Conservation (phyloP, 345 rosid genomes). For the Anacardium occidentale region DNA sequence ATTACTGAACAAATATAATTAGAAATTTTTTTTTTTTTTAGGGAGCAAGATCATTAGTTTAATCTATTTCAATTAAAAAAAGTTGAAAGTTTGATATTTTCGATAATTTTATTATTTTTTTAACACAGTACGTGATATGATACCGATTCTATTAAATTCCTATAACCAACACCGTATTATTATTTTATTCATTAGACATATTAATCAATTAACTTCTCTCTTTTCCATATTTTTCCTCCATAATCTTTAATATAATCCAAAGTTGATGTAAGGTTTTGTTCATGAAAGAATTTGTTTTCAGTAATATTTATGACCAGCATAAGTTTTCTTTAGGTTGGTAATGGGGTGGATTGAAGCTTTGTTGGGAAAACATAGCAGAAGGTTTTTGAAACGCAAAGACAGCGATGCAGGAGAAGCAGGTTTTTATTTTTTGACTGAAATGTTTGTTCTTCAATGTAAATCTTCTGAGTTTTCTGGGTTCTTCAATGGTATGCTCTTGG, state of each 20-base stretch:
- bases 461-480: not conserved
- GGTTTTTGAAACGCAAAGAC: conserved; percentile 80
- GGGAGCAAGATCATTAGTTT: too few species aligned
- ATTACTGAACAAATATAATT: too few species aligned
- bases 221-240: conserved; percentile 11
- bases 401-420: conserved; percentile 98
- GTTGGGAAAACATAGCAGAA: conserved; percentile 45
- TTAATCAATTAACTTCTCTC: not conserved
- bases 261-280: not conserved
- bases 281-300: not conserved
- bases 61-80: too few species aligned
- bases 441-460: not conserved
- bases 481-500: not conserved
- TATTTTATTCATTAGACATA: not conserved
- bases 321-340: not conserved
- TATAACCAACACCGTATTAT: not conserved
- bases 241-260: not conserved
- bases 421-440: conserved; percentile 2
- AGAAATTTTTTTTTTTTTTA: too few species aligned
- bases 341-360: conserved; percentile 51
- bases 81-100: too few species aligned
- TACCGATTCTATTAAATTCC: not conserved
- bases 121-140: too few species aligned
- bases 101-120: too few species aligned
- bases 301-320: conserved; percentile 17